Conservation (phyloP, 768 basidiomycete genomes). For the Leucocoprinus birnbaumii region DNA sequence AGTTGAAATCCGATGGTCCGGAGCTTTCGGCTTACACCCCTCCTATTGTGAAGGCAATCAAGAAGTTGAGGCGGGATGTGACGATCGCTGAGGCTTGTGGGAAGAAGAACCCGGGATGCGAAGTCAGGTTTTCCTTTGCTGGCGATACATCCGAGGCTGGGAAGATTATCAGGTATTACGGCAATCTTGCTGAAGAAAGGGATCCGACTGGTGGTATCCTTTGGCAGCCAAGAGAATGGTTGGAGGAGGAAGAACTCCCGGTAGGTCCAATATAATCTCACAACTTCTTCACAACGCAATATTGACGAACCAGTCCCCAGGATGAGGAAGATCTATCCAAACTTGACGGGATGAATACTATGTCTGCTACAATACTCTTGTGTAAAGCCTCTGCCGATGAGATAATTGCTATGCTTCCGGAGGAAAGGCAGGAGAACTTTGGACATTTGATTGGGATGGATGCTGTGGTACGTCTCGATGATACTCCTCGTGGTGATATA, state of each 20-base stretch:
- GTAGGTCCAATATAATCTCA: neutral
- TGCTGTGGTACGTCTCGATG: slow-evolving; percentile 46
- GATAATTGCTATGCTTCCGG: slow-evolving; percentile 49
- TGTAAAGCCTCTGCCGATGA: slow-evolving; percentile 50
- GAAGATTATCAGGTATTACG: slow-evolving; percentile 49
- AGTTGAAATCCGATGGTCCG: slow-evolving; percentile 10
- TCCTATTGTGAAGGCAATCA: slow-evolving; percentile 66
- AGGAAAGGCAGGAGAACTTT: slow-evolving; percentile 45
- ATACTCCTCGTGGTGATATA: neutral
- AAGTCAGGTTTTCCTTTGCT: slow-evolving; percentile 60
- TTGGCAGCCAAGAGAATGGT: slow-evolving; percentile 65
- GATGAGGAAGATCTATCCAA: slow-evolving; percentile 57
- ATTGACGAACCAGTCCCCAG: slow-evolving; percentile 29
- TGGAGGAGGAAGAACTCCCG: slow-evolving; percentile 45
- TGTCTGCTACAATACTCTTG: slow-evolving; percentile 65
- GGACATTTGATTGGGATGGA: slow-evolving; percentile 44
- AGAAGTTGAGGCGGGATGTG: slow-evolving; percentile 62
- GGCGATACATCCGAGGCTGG: slow-evolving; percentile 58
- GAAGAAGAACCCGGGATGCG: slow-evolving; percentile 40
- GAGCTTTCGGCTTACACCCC: slow-evolving; percentile 54
- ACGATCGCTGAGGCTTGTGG: slow-evolving; percentile 59
- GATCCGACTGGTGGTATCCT: slow-evolving; percentile 40
- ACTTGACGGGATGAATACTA: slow-evolving; percentile 64
- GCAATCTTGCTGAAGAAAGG: slow-evolving; percentile 49
- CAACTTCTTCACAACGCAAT: neutral